Conservation (phyloP, 768 basidiomycete genomes). For the Saitozyma podzolica region DNA sequence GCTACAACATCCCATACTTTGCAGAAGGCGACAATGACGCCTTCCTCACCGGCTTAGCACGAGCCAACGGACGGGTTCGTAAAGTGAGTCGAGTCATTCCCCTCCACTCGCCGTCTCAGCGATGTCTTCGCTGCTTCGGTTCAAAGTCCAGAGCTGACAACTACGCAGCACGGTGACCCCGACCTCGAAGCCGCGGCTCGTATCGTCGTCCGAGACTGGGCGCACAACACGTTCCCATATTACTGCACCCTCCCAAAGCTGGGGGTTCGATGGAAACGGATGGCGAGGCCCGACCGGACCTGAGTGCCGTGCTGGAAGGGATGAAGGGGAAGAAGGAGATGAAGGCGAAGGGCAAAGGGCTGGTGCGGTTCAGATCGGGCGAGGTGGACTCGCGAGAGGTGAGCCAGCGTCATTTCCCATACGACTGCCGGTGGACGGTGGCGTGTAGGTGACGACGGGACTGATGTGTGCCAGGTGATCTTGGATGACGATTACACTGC, state of each 20-base stretch:
- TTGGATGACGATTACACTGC: constrained; percentile 55
- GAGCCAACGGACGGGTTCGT: constrained; percentile 71
- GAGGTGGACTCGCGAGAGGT: constrained; percentile 56
- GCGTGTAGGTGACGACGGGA: constrained; percentile 20
- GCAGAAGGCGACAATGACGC: constrained; percentile 64
- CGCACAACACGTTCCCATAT: constrained; percentile 67
- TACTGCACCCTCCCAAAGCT: constrained; percentile 63
- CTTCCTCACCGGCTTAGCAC: constrained; percentile 75
- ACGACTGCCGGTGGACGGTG: neutral
- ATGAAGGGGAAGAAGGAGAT: constrained; percentile 67
- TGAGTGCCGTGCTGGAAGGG: constrained; percentile 59
- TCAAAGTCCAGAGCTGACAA: constrained; percentile 12
- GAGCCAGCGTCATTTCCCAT: constrained; percentile 24
- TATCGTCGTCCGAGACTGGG: constrained; percentile 82
- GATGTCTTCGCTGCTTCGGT: constrained; percentile 2
- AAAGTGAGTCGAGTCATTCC: constrained; percentile 63
- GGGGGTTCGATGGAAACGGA: constrained; percentile 34
- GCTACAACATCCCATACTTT: constrained; percentile 81
- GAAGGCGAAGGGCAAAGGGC: constrained; percentile 60
- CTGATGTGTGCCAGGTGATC: constrained; percentile 51
- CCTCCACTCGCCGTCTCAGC: constrained; percentile 14
- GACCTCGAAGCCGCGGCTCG: constrained; percentile 76
- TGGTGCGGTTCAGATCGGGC: constrained; percentile 61
- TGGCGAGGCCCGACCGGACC: constrained; percentile 54
- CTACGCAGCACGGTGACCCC: constrained; percentile 64